A percentile compares a stretch with the other conserved stretches of the same genome.
Conservation (phyloP, 1,139 yeast species). For the Yamadazyma trypodendri region DNA sequence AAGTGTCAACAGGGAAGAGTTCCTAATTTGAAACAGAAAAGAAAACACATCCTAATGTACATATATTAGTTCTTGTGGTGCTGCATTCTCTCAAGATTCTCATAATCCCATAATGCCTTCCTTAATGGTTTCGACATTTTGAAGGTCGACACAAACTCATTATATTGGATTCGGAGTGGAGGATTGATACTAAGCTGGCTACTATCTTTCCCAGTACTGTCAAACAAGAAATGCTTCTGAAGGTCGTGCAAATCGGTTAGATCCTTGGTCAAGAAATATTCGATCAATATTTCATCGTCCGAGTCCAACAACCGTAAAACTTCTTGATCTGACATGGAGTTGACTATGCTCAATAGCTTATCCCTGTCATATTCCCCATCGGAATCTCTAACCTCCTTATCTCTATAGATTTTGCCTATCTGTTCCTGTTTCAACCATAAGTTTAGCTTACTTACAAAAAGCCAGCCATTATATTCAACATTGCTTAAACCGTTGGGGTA, state of each 20-base stretch:
- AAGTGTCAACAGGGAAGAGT: too few relatives aligned
- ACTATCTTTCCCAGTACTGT: constrained; percentile 21
- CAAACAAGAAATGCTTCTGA: constrained; percentile 24
- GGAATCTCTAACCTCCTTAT: constrained; percentile 8
- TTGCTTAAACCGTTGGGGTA: constrained; percentile 17
- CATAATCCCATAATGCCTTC: constrained; percentile 26
- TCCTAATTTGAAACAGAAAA: too few relatives aligned
- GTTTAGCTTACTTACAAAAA: constrained; percentile 23
- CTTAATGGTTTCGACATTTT: constrained; percentile 24
- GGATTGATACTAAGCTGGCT: constrained; percentile 12
- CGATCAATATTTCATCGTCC: constrained; percentile 28
- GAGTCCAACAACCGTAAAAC: constrained; percentile 20
- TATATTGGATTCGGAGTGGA: constrained; percentile 16
- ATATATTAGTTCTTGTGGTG: constrained; percentile 10
- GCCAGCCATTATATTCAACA: constrained; percentile 21
- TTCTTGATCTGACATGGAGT: constrained; percentile 20
- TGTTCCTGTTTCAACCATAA: constrained; percentile 27
- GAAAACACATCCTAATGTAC: too few relatives aligned
- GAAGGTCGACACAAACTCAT: constrained; percentile 20
- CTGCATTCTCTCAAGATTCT: constrained; percentile 20
- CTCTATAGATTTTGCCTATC: constrained; percentile 8
- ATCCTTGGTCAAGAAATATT: constrained; percentile 30
- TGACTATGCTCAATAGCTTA: constrained; percentile 18
- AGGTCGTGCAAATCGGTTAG: constrained; percentile 27
- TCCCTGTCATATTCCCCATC: constrained; percentile 16